Conservation (phyloP, 768 basidiomycete species). For the Mycena amicta region DNA sequence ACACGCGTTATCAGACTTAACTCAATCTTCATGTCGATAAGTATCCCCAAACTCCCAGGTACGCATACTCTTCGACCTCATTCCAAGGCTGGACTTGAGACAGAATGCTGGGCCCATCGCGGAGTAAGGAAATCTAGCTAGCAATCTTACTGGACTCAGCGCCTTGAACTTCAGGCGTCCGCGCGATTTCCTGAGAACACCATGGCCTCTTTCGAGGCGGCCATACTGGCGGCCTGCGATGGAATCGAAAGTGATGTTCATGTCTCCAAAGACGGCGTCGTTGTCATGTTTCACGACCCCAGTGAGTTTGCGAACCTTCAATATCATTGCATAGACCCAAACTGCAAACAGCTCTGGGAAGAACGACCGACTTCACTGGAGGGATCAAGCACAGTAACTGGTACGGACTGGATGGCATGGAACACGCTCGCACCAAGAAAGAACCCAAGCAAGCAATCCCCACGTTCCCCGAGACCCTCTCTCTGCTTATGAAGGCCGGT, state of each 20-base stretch:
- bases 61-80: too few species aligned
- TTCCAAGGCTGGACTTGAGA: not conserved
- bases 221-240: constrained; percentile 43
- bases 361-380: constrained; percentile 59
- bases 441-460: constrained; percentile 67
- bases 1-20: not conserved
- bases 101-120: constrained; percentile 49
- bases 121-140: constrained; percentile 23
- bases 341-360: constrained; percentile 46
- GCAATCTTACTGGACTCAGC: not conserved
- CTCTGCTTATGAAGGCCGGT: constrained; percentile 54
- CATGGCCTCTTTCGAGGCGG: constrained; percentile 69
- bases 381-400: constrained; percentile 54
- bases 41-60: constrained; percentile 11
- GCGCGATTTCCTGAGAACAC: constrained; percentile 73
- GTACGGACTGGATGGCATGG: constrained; percentile 33
- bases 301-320: constrained; percentile 40
- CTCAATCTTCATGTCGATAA: not conserved
- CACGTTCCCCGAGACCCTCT: constrained; percentile 65
- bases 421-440: constrained; percentile 63
- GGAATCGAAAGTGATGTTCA: constrained; percentile 55
- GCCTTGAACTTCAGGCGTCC: constrained; percentile 54
- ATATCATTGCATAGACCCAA: too few species aligned
- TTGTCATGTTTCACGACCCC: constrained; percentile 79
- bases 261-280: constrained; percentile 62